Percentiles rank a stretch among this genome's conserved stretches.
Evolutionary conservation across 2,329 filamentous ascomycete genomes (phyloP).

Genomic region (Colletotrichum costaricense): DNA sequence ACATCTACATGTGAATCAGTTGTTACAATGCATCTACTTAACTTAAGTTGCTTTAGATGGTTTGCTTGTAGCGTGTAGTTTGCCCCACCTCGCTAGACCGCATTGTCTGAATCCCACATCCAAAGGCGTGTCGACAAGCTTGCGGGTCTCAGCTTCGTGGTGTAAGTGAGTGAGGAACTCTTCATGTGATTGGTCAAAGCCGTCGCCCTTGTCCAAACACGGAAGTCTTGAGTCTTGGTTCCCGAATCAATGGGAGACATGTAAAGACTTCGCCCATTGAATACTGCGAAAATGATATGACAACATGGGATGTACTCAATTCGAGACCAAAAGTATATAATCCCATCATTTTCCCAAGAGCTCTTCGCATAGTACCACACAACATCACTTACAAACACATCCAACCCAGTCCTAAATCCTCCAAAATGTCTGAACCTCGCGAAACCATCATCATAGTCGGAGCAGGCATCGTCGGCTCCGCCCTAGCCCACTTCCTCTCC

Average conservation of each 20-base stretch:
- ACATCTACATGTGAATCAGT: too few relatives aligned
- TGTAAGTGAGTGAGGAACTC: not conserved
- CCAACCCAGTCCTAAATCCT: not conserved
- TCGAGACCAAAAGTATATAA: not conserved
- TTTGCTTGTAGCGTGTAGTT: not conserved
- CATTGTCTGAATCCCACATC: not conserved
- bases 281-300: not conserved
- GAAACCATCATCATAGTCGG: constrained; percentile 50
- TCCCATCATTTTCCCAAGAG: not conserved
- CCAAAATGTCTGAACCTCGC: not conserved
- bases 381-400: not conserved
- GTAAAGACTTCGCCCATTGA: too few relatives aligned
- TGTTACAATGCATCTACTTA: too few relatives aligned
- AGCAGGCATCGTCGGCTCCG: constrained; percentile 50
- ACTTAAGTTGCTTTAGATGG: too few relatives aligned
- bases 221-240: not conserved
- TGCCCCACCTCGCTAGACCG: not conserved
- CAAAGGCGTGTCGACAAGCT: not conserved
- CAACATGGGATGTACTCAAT: not conserved
- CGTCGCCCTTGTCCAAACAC: constrained; percentile 1
- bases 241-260: not conserved
- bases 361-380: too few relatives aligned
- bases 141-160: not conserved
- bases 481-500: constrained; percentile 46
- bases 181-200: not conserved